These are phyloP conservation scores for Glycine soja DNA, from an alignment of 306 rosid species.

Conservation along the genomic window DNA sequence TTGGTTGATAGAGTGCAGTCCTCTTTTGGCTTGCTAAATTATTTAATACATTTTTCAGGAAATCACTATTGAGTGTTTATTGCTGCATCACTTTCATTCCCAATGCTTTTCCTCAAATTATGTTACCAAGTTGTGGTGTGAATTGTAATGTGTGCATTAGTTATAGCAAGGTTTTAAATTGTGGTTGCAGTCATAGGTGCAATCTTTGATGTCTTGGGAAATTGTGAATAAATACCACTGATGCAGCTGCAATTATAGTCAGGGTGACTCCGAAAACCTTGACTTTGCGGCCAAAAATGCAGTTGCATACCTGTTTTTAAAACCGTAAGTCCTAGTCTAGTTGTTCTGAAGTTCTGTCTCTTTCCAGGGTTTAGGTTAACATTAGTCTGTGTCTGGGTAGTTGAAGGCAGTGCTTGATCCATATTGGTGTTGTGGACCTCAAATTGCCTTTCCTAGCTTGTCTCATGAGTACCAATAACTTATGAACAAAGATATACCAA, in stretches of 20 bases:
- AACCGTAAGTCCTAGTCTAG: neutral
- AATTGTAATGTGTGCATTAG: constrained; percentile 8
- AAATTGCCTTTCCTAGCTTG: constrained; percentile 19
- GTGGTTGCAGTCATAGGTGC: no score
- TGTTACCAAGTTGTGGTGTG: constrained; percentile 28
- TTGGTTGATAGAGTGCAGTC: neutral
- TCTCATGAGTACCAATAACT: neutral
- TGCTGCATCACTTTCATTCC: constrained; percentile 29
- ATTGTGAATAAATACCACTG: neutral
- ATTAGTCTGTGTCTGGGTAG: constrained; percentile 12
- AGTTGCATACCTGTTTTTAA: no score
- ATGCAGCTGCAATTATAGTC: no score
- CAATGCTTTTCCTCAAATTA: constrained; percentile 13
- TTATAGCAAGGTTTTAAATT: no score
- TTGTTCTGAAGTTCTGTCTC: constrained; percentile 18
- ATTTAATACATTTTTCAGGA: neutral
- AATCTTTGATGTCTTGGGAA: no score
- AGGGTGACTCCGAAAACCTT: no score
- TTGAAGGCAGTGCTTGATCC: constrained; percentile 10
- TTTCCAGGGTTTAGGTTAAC: neutral
- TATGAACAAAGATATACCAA: constrained; percentile 24
- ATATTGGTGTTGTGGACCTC: constrained; percentile 19
- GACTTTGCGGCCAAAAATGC: no score
- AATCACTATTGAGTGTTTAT: constrained; percentile 6
- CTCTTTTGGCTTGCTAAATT: neutral